A percentile compares a stretch with the other conserved stretches of the same genome.
Conservation (phyloP, 768 basidiomycete genomes). For the Boletellus ananiceps region DNA sequence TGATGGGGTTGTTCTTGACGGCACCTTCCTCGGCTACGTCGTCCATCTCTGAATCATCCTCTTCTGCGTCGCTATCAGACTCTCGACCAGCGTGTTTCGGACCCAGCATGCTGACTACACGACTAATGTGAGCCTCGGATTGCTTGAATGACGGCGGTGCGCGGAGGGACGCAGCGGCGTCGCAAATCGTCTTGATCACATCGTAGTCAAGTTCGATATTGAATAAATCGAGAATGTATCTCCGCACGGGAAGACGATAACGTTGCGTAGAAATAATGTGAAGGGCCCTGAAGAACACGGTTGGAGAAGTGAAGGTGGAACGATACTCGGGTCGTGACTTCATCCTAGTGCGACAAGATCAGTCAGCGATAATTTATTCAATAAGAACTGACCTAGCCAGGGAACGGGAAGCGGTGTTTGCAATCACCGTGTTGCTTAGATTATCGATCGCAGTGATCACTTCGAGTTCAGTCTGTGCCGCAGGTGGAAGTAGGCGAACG, state of each 20-base stretch:
- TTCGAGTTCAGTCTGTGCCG: slow-evolving; percentile 69
- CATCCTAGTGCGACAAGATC: slow-evolving; percentile 44
- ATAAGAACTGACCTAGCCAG: slow-evolving; percentile 62
- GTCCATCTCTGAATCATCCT: slow-evolving; percentile 47
- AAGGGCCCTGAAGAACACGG: slow-evolving; percentile 79
- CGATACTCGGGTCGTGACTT: slow-evolving; percentile 75
- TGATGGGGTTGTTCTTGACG: slow-evolving; percentile 47
- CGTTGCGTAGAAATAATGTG: slow-evolving; percentile 85
- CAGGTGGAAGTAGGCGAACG: slow-evolving; percentile 58
- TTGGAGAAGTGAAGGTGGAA: slow-evolving; percentile 68
- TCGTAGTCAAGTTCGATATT: slow-evolving; percentile 70
- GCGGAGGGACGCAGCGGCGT: slow-evolving; percentile 48
- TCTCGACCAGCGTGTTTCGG: slow-evolving; percentile 45
- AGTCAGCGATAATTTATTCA: neutral
- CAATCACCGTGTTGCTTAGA: slow-evolving; percentile 91
- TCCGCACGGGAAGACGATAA: slow-evolving; percentile 87
- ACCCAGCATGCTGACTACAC: slow-evolving; percentile 61
- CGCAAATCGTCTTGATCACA: slow-evolving; percentile 50
- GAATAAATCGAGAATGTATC: slow-evolving; percentile 92
- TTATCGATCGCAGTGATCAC: slow-evolving; percentile 89
- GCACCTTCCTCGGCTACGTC: slow-evolving; percentile 36
- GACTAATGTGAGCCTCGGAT: slow-evolving; percentile 38
- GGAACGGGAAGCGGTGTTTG: slow-evolving; percentile 88
- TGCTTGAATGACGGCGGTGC: slow-evolving; percentile 43
- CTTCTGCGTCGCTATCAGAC: slow-evolving; percentile 59